Conservation (phyloP, 352 stramenopile species). For the Aphanomyces stellatus region DNA sequence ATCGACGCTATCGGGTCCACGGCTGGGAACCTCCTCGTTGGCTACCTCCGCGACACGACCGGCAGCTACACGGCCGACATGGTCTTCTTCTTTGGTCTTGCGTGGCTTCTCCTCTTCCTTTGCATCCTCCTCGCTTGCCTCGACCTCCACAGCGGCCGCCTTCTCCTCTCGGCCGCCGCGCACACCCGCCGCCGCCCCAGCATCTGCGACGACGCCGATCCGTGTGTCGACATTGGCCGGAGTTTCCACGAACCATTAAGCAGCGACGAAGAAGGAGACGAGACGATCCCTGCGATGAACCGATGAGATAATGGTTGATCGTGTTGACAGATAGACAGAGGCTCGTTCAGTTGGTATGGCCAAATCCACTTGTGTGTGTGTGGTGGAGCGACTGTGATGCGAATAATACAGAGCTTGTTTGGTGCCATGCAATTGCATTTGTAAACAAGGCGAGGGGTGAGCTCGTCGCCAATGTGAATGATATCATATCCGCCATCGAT, state of each 20-base stretch:
- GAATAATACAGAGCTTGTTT: too few relatives aligned
- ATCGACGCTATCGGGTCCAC: slow-evolving; percentile 19
- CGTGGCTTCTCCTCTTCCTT: slow-evolving; percentile 16
- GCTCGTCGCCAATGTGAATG: too few relatives aligned
- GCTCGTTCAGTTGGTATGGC: too few relatives aligned
- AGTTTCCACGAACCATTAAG: background rate
- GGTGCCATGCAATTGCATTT: too few relatives aligned
- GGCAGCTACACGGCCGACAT: slow-evolving; percentile 34
- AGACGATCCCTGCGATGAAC: too few relatives aligned
- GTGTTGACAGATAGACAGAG: too few relatives aligned
- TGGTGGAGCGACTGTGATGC: too few relatives aligned
- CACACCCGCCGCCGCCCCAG: background rate
- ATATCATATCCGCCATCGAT: too few relatives aligned
- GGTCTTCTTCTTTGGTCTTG: slow-evolving; percentile 23
- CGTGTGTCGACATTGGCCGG: background rate
- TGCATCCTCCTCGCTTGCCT: background rate
- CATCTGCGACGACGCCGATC: slow-evolving; percentile 5
- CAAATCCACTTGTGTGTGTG: too few relatives aligned
- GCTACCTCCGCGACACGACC: slow-evolving; percentile 22
- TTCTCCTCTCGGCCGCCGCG: too few relatives aligned
- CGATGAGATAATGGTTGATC: too few relatives aligned
- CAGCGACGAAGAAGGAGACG: slow-evolving; percentile 1
- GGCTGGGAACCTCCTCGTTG: slow-evolving; percentile 22
- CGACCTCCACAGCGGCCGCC: background rate
- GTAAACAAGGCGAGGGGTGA: too few relatives aligned